A percentile compares a stretch with the other conserved stretches of the same genome.
These are phyloP conservation scores for Malus fusca DNA, from an alignment of 306 rosid species.

Conservation along the genomic window DNA sequence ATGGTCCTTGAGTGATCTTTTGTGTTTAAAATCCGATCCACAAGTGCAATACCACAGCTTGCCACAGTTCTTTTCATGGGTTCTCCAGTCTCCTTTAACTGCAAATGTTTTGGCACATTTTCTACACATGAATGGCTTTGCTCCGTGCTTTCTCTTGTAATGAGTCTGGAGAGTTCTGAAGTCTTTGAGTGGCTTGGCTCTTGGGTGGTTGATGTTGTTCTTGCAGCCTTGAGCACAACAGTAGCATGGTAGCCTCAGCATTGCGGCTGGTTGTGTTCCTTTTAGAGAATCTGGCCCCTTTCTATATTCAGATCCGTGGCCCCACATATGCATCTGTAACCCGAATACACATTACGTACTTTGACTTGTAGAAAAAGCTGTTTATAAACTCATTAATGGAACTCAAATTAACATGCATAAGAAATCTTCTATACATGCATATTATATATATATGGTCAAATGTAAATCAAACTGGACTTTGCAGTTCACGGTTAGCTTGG, in stretches of 20 bases:
- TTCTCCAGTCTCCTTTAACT: conserved; percentile 95
- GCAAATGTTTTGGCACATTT: conserved; percentile 86
- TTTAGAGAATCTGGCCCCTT: conserved; percentile 82
- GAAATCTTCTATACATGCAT: neutral
- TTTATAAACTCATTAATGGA: neutral
- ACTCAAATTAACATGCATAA: neutral
- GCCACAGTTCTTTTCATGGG: conserved; percentile 95
- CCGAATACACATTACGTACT: neutral
- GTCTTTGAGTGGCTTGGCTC: conserved; percentile 89
- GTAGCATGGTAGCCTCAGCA: conserved; percentile 88
- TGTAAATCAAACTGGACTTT: neutral
- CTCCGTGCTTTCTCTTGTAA: conserved; percentile 89
- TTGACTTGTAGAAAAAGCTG: neutral
- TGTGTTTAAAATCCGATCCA: conserved; percentile 95
- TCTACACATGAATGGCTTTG: conserved; percentile 73
- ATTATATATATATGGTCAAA: neutral
- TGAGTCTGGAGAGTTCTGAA: conserved; percentile 94
- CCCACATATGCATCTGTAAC: conserved; percentile 99
- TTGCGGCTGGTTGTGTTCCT: conserved; percentile 95
- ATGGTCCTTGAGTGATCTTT: conserved; percentile 86
- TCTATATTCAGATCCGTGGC: conserved; percentile 86
- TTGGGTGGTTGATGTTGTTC: conserved; percentile 89
- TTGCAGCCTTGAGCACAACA: conserved; percentile 94
- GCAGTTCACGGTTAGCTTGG: neutral
- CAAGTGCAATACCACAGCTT: conserved; percentile 92